Conservation (phyloP, 208 protist species). For the Leishmania lainsoni region DNA sequence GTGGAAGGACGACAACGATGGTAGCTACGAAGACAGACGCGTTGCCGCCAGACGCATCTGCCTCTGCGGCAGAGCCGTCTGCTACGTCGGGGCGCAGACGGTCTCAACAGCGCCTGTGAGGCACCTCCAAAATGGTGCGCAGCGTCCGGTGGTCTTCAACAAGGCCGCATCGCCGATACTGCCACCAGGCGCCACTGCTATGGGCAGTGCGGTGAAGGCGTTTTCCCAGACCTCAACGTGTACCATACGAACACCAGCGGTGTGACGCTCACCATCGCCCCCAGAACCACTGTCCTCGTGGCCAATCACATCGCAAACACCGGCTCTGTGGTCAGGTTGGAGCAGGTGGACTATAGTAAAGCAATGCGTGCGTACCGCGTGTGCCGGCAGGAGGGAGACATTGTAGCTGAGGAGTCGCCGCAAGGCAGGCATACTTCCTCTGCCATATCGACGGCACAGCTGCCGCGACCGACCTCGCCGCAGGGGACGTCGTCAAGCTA, state of each 20-base stretch:
- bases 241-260: conserved; percentile 11
- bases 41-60: background rate
- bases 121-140: background rate
- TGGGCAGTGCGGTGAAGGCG: background rate
- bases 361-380: conserved; percentile 78
- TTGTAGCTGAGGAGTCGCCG: background rate
- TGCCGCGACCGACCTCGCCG: background rate
- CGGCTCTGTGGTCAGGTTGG: conserved; percentile 57
- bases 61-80: background rate
- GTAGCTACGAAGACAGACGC: background rate
- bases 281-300: conserved; percentile 38
- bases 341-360: conserved; percentile 70
- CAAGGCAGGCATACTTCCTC: background rate
- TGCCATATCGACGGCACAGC: background rate
- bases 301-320: conserved; percentile 64
- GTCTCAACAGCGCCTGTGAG: background rate
- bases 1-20: conserved; percentile 7
- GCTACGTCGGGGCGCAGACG: background rate
- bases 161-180: background rate
- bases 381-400: conserved; percentile 36
- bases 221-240: conserved; percentile 25
- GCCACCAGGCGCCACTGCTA: background rate
- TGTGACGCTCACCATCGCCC: conserved; percentile 9
- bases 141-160: background rate
- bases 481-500: background rate